Base-by-base conservation (phyloP, 129 eudicot species). In the Centella asiatica region DNA sequence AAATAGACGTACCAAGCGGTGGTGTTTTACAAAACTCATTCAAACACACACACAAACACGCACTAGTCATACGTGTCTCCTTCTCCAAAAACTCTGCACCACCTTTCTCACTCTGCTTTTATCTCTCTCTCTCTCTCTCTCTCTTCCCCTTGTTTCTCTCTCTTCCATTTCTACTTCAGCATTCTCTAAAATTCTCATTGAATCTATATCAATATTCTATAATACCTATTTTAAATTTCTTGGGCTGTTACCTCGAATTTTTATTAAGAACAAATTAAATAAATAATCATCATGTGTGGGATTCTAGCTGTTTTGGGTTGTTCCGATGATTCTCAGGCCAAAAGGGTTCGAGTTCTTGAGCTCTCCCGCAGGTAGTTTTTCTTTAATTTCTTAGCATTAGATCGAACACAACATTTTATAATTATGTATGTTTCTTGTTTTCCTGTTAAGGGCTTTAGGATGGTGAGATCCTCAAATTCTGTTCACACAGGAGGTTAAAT, bases 251-350 rank as follows among this genome's bases (percentile, higher is more conserved):
- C 0, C 17, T 2, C 10, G 1, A 23, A 23, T 23, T 24, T 51
- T 5, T 9, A 27, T 22, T 19, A 18, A 5, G 4, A 47, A 7
- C n/a, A n/a, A 49, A 0, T 12, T 8, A 26, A 17, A 56, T 15
- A 27, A 44, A 47, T 19, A 48, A 54, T 25, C 78, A 89, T 85
- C 83, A 89, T 89, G 97, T 89, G 97, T 77, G 97, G 97, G 44
- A 89, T 90, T 37, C 48, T 90, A 17, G 98, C 98, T 13, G 89
- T 90, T 46, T 70, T 90, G 80, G 98, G 95, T 39, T 87, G 98
- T 65, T 77, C 95, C 34, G 98, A 86, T 60, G 95, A 84, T 49
- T 90, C 94, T 68, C 98, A 81, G 83, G 90, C 95, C 66, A 90
- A 90, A 72, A 73, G 95, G 66, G 78, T 78, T 65, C 98, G 95